Conservation (phyloP, 2,329 filamentous ascomycete species). For the Claviceps sp. region DNA sequence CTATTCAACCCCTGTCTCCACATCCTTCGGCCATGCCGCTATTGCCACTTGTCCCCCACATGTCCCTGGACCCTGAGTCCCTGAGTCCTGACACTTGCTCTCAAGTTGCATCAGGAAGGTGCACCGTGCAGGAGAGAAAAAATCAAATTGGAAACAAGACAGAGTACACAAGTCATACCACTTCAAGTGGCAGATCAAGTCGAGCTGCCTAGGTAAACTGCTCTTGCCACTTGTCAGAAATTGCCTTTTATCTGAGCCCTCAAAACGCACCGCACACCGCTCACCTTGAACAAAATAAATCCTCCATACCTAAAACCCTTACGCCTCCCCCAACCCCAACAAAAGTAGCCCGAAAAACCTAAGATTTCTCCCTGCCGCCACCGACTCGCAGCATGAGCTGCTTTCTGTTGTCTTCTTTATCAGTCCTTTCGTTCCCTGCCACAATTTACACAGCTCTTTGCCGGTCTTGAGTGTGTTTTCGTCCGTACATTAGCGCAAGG, state of each 20-base stretch:
- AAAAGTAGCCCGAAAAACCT: neutral
- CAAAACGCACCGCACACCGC: neutral
- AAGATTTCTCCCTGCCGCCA: neutral
- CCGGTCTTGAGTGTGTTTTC: neutral
- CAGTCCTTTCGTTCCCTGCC: neutral
- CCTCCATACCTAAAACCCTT: neutral
- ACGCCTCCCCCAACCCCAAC: neutral
- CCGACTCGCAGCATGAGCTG: neutral
- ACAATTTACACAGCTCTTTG: neutral
- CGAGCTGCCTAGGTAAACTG: neutral
- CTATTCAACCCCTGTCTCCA: too few relatives aligned
- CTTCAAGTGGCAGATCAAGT: too few relatives aligned
- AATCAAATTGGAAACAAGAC: too few relatives aligned
- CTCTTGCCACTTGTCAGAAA: neutral
- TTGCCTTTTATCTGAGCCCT: neutral
- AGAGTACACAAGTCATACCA: too few relatives aligned
- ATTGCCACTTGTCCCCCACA: too few relatives aligned
- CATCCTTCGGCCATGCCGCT: too few relatives aligned
- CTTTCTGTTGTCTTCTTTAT: neutral
- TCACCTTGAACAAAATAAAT: neutral
- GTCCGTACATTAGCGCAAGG: neutral
- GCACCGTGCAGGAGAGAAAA: too few relatives aligned
- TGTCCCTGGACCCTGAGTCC: too few relatives aligned
- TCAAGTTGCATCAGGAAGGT: too few relatives aligned
- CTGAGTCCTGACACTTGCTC: too few relatives aligned